Evolutionary conservation across 192 early-diverging fungal species (phyloP), one percentile per base, ranked within the genome.

Genomic region (Pilaira anomala): DNA sequence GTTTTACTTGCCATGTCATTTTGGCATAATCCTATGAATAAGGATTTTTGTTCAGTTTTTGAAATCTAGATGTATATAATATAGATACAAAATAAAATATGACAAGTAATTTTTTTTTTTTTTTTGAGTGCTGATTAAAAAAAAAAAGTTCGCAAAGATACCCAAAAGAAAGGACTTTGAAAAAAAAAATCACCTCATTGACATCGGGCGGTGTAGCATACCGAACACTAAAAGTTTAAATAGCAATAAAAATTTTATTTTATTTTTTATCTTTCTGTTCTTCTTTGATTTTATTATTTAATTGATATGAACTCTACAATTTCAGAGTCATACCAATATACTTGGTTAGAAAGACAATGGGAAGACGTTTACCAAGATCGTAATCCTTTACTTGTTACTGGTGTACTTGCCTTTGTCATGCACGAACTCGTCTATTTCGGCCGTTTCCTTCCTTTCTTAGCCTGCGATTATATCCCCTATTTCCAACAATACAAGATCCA

Each of bases 351-450:
- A 60, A 62, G 60, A n/a, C 56, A 80, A 26, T 91, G 89, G 89
- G 67, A 78, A 42, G 69, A 78, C 30, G 2, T 87, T 51, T 91
- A 87, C 48, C 84, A 82, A 24, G 88, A 81, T 24, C 86, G 83
- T 59, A 87, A 89, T 68, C 86, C 89, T 62, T 69, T 83, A 49
- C 46, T 93, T 44, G 85, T 85, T 29, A 87, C 90, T 11, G 84
- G 90, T 22, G 55, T 89, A 13, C 73, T 93, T 41, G 77, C 90
- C 39, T 94, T 98, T 72, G 28, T 85, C 28, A 86, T 92, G 81
- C 93, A 98, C 82, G 92, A 98, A 76, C 49, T 91, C 41, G 91
- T 94, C 59, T 96, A 92, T 77, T 96, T 93, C 80, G 88, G 85
- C n/a, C 88, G 93, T 22, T 94, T 87, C 74, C 25, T 94, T n/a